phyloP scores from a whole-genome alignment of 768 basidiomycete species.

The Naganishia onofrii region DNA sequence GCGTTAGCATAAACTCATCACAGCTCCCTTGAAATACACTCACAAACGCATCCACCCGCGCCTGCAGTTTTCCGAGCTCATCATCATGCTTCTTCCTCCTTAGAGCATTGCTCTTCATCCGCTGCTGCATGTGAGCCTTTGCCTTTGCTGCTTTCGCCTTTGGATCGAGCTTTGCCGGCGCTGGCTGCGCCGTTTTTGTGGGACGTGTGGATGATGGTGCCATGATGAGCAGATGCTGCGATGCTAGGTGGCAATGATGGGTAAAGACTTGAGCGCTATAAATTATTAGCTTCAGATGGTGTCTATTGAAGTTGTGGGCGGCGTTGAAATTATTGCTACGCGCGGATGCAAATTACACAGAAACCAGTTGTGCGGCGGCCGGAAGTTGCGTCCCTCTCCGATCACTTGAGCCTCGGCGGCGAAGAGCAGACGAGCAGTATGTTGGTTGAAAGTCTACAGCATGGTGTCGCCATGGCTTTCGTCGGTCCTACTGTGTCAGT shows the following conservation, averaged over 20 bases:
- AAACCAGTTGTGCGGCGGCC: neutral
- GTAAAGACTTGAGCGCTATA: too few species aligned
- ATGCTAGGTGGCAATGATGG: too few species aligned
- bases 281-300: too few species aligned
- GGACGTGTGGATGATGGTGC: slow-evolving; percentile 5
- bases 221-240: neutral
- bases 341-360: neutral
- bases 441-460: too few species aligned
- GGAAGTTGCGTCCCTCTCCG: neutral
- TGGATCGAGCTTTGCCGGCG: slow-evolving; percentile 8
- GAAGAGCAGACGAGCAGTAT: too few species aligned
- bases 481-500: too few species aligned
- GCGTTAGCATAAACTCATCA: neutral
- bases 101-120: slow-evolving; percentile 42
- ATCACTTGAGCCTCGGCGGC: too few species aligned
- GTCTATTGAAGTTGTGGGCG: too few species aligned
- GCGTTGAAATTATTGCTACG: neutral
- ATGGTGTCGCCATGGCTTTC: neutral
- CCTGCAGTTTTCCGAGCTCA: slow-evolving; percentile 49
- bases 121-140: slow-evolving; percentile 28
- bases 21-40: slow-evolving; percentile 27
- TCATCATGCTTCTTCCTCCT: slow-evolving; percentile 46
- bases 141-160: slow-evolving; percentile 22
- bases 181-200: neutral
- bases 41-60: slow-evolving; percentile 49